Percentiles rank a stretch among this genome's conserved stretches.
phyloP scores from a whole-genome alignment of 768 basidiomycete genomes.

The Calocybe indica region DNA sequence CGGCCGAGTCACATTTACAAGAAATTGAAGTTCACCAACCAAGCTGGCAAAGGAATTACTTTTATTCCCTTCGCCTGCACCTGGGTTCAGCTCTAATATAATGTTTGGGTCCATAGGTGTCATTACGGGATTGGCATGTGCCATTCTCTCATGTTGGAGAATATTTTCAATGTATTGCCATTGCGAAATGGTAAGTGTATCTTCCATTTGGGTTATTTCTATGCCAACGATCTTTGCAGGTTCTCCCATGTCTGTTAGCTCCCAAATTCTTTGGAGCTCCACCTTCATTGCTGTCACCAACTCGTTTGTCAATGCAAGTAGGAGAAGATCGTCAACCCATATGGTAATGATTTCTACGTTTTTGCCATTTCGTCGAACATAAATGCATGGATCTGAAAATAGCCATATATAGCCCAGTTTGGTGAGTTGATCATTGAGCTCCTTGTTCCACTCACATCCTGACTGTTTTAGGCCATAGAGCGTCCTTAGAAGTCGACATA shows the following conservation, averaged over 20 bases:
- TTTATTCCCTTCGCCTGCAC: not conserved
- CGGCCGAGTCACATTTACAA: slow-evolving; percentile 1
- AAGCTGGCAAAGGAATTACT: not conserved
- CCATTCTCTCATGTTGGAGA: slow-evolving; percentile 15
- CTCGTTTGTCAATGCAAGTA: slow-evolving; percentile 12
- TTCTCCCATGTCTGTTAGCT: slow-evolving; percentile 23
- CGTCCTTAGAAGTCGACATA: slow-evolving; percentile 16
- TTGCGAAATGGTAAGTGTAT: slow-evolving; percentile 15
- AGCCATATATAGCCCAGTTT: slow-evolving; percentile 7
- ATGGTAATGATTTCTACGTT: slow-evolving; percentile 12
- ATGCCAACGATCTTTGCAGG: slow-evolving; percentile 25
- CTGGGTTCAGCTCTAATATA: slow-evolving; percentile 8
- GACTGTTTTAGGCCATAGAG: slow-evolving; percentile 34
- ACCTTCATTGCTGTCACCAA: slow-evolving; percentile 11
- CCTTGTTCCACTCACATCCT: slow-evolving; percentile 20
- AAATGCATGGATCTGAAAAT: not conserved
- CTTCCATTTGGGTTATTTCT: slow-evolving; percentile 15
- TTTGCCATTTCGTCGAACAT: not conserved
- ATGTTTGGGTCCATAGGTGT: slow-evolving; percentile 19
- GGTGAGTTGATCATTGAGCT: slow-evolving; percentile 11
- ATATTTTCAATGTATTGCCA: slow-evolving; percentile 8
- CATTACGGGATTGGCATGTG: slow-evolving; percentile 14
- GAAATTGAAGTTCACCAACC: not conserved
- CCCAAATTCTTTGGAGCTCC: slow-evolving; percentile 16
- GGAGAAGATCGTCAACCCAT: slow-evolving; percentile 28